A percentile compares a stretch with the other conserved stretches of the same genome.
phyloP scores from a whole-genome alignment of 371 early-diverging fungal genomes.

The Fennellomyces sp. region DNA sequence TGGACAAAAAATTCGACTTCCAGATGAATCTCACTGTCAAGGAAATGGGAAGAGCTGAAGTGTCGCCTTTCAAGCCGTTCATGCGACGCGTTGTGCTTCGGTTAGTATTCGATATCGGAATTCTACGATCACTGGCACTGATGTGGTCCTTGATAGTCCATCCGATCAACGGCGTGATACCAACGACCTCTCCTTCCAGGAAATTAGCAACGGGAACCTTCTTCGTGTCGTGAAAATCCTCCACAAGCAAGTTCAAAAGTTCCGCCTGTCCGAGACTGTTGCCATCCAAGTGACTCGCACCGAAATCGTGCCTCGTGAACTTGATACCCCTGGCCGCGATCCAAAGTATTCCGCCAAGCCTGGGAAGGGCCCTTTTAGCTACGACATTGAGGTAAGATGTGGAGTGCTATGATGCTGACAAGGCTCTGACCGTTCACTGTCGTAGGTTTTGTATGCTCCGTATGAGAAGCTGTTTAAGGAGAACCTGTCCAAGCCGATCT shows the following conservation, averaged over 20 bases:
- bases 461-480: background rate
- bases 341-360: conserved; percentile 26
- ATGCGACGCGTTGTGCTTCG: conserved; percentile 40
- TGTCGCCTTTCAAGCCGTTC: conserved; percentile 47
- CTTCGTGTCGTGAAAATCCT: conserved; percentile 31
- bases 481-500: background rate
- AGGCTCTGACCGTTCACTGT: background rate
- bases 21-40: conserved; percentile 27
- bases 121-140: background rate
- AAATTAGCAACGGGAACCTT: conserved; percentile 31
- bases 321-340: background rate
- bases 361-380: conserved; percentile 30
- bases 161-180: background rate
- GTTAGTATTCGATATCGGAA: conserved; percentile 14
- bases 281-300: conserved; percentile 36
- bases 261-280: conserved; percentile 26
- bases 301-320: conserved; percentile 23
- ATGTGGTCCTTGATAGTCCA: background rate
- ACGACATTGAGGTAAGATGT: conserved; percentile 33
- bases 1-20: conserved; percentile 52
- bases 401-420: too few relatives aligned
- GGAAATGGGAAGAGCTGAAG: conserved; percentile 28
- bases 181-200: conserved; percentile 12
- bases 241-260: conserved; percentile 28
- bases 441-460: background rate